Conservation (phyloP, 2,329 filamentous ascomycete species). For the Incumbomyces lentus region DNA sequence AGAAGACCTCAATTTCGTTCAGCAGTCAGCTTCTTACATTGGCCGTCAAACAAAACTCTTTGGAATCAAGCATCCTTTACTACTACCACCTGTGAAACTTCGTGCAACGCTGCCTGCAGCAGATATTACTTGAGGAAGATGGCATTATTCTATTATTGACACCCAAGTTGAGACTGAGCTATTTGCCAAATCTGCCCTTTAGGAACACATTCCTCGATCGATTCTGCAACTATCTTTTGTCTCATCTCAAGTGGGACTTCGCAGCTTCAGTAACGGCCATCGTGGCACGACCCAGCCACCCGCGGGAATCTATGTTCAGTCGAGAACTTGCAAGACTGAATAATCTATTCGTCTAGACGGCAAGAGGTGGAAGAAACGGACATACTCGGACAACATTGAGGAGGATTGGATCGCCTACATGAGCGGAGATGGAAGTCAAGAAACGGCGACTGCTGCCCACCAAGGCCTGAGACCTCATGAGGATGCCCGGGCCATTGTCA, state of each 20-base stretch:
- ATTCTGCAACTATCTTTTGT: too few relatives aligned
- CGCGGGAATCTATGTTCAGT: not conserved
- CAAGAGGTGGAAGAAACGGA: not conserved
- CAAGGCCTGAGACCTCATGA: slow-evolving; percentile 38
- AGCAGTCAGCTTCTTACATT: too few relatives aligned
- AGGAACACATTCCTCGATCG: too few relatives aligned
- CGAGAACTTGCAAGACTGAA: not conserved
- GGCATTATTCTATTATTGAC: slow-evolving; percentile 8
- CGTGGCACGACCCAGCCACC: too few relatives aligned
- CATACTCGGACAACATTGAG: not conserved
- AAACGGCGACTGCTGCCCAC: slow-evolving; percentile 22
- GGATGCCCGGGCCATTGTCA: slow-evolving; percentile 55
- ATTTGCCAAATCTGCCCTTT: too few relatives aligned
- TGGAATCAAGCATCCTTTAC: too few relatives aligned
- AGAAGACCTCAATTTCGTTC: too few relatives aligned
- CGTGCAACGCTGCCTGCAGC: too few relatives aligned
- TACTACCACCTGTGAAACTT: too few relatives aligned
- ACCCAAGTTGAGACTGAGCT: not conserved
- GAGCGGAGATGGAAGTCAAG: slow-evolving; percentile 15
- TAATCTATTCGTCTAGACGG: not conserved
- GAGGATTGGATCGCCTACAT: slow-evolving; percentile 14
- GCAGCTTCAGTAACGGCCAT: too few relatives aligned
- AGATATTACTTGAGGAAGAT: not conserved
- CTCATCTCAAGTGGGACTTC: too few relatives aligned
- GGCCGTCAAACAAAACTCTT: too few relatives aligned